Evolutionary conservation across 1,284 basidiomycete genomes (phyloP), one percentile per base, ranked within the genome.

Genomic region (Leccinum griseonigrum): DNA sequence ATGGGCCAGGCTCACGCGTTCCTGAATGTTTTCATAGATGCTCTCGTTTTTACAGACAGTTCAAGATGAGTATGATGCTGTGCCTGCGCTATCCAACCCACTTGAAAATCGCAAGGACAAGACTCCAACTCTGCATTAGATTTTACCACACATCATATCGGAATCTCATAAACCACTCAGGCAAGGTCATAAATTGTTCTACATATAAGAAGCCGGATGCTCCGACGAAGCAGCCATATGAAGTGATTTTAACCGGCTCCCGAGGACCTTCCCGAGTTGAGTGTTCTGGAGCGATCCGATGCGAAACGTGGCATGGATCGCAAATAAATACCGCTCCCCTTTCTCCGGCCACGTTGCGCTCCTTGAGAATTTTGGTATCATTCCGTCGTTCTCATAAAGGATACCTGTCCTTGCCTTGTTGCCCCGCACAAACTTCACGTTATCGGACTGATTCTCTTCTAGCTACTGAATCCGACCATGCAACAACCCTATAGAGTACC

Each of bases 1-100:
- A 3, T 31, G n/a, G 54, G 53, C 10, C 38, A 14, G 4, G 14
- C 29, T 56, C 50, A 50, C 43, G 18, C 9, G 16, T 36, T 62
- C 60, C 60, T 52, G 60, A 40, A 29, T 54, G 46, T 58, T 60
- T 58, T 52, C 43, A 28, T 68, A 88, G 87, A 77, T 88, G 68
- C 66, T 87, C 10, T 77, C 81, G 22, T 89, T 89, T 68, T 74
- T 87, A 40, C 65, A 71, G 40, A 76, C 81, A 9, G 68, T 85
- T 32, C 76, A 83, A 52, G 78, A 81, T 46, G 84, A 85, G 69
- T 82, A 77, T 58, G 56, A 67, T 48, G 61, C 56, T 32, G 61
- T 56, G 26, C 53, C 60, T n/a, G 43, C 56, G 34, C 26, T n/a
- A 34, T 31, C 16, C 8, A 38, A 6, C 18, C 57, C 52, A 2